Evolutionary conservation across 2,329 filamentous ascomycete species (phyloP), one percentile per base, ranked within the genome.

Genomic region (Sclerotinia minor): DNA sequence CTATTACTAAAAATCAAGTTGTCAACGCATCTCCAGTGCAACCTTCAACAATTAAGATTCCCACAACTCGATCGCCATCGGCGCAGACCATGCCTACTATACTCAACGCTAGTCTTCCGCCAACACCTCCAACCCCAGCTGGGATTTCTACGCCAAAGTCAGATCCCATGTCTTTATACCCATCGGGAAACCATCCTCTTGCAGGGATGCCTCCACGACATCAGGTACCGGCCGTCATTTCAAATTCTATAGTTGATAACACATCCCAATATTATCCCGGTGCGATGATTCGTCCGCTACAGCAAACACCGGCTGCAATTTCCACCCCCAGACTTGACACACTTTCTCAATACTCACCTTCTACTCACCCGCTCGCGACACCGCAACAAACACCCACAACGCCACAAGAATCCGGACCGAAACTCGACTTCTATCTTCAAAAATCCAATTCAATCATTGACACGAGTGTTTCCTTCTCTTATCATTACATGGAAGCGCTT

Each of bases 401-500:
- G n/a, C 59, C 59, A 13, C 45, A 38, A 26, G 29, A 6, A 5
- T 32, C 9, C 4, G 32, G 59, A 4, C 57, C 55, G 6, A 67
- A 61, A 24, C 65, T 67, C 21, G 65, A 67, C 7, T 67, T 67
- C 35, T 67, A 44, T 60, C 50, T 63, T n/a, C 65, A 67, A 63
- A 49, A 38, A 21, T 29, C 47, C 19, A 63, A 44, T 26, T 50
- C 24, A 7, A 2, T 24, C 3, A 61, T 67, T 11, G 50, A 67
- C 9, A 67, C 65, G 3, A 32, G 24, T 17, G 41, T 19, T 13
- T 58, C 65, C 9, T 52, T 67, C 35, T 53, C 57, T 7, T 55
- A 61, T 19, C 26, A 50, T 7, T 45, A 53, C 15, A 63, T 67
- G n/a, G 57, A 63, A 44, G 17, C 49, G 3, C 58, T 67, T n/a